Percentiles rank a stretch among this genome's conserved stretches.
Conservation (phyloP, 2,329 filamentous ascomycete species). For the Hypoxylon sp. region DNA sequence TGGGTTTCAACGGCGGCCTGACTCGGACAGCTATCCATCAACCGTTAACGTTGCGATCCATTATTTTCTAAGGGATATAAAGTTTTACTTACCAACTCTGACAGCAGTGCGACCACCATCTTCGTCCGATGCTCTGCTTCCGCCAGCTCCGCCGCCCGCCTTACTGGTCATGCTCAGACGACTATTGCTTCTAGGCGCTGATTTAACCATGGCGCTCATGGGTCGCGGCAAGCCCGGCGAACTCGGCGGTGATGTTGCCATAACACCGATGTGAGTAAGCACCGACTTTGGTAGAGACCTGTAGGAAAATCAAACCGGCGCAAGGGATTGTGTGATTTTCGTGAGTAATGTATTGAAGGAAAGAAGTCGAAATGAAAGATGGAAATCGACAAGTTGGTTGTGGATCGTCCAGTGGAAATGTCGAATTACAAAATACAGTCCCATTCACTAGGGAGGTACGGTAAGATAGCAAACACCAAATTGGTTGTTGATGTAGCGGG, state of each 20-base stretch:
- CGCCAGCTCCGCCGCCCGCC: constrained; percentile 73
- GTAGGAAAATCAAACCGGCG: constrained; percentile 3
- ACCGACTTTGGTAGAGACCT: constrained; percentile 29
- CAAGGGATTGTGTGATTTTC: constrained; percentile 5
- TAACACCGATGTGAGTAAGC: constrained; percentile 48
- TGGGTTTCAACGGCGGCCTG: constrained; percentile 81
- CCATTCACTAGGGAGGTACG: too few relatives aligned
- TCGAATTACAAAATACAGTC: too few relatives aligned
- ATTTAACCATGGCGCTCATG: constrained; percentile 81
- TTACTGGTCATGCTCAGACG: constrained; percentile 87
- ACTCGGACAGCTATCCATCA: constrained; percentile 79
- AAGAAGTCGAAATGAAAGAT: too few relatives aligned
- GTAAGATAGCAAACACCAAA: constrained; percentile 33
- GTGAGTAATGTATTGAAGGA: constrained; percentile 6
- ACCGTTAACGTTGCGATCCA: constrained; percentile 15
- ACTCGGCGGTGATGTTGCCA: constrained; percentile 75
- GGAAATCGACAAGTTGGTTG: constrained; percentile 4
- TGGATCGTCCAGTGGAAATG: not conserved
- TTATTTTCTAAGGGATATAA: not conserved
- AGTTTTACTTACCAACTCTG: constrained; percentile 83
- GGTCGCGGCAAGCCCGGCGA: constrained; percentile 75
- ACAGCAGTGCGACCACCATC: constrained; percentile 84
- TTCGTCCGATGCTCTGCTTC: constrained; percentile 88
- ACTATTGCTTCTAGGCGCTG: constrained; percentile 78
- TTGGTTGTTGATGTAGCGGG: too few relatives aligned